phyloP scores from a whole-genome alignment of 2,329 filamentous ascomycete genomes.

The Zymoseptoria ardabiliae region DNA sequence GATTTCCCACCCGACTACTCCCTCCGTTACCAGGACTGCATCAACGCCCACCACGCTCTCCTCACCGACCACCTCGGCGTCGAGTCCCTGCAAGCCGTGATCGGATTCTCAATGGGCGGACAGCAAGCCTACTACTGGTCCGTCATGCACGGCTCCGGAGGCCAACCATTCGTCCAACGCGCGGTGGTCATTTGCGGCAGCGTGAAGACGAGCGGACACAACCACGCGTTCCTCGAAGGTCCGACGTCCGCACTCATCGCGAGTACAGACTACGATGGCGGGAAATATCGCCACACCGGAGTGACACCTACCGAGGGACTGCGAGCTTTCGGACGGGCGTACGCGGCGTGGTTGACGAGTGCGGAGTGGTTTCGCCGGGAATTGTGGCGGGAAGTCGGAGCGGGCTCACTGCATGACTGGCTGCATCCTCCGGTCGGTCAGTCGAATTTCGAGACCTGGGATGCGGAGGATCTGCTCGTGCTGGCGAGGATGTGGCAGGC shows the following conservation, averaged over 20 bases:
- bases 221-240: constrained; percentile 3
- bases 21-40: constrained; percentile 1
- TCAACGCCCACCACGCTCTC: constrained; percentile 4
- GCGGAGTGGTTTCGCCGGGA: constrained; percentile 1
- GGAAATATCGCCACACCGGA: neutral
- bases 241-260: constrained; percentile 1
- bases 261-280: constrained; percentile 1
- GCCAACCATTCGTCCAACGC: neutral
- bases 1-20: constrained; percentile 1
- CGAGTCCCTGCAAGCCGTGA: neutral
- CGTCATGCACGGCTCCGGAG: neutral
- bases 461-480: constrained; percentile 1
- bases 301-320: neutral
- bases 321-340: neutral
- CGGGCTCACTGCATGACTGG: neutral
- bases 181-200: constrained; percentile 1
- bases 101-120: constrained; percentile 2
- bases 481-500: constrained; percentile 5
- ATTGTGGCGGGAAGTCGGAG: neutral
- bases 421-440: neutral
- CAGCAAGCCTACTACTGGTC: constrained; percentile 4
- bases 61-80: neutral
- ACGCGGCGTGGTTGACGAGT: constrained; percentile 2
- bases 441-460: neutral
- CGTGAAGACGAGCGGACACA: neutral